These are phyloP conservation scores for Globisporangium takayamanum DNA, from an alignment of 352 stramenopile genomes.

Conservation along the genomic window DNA sequence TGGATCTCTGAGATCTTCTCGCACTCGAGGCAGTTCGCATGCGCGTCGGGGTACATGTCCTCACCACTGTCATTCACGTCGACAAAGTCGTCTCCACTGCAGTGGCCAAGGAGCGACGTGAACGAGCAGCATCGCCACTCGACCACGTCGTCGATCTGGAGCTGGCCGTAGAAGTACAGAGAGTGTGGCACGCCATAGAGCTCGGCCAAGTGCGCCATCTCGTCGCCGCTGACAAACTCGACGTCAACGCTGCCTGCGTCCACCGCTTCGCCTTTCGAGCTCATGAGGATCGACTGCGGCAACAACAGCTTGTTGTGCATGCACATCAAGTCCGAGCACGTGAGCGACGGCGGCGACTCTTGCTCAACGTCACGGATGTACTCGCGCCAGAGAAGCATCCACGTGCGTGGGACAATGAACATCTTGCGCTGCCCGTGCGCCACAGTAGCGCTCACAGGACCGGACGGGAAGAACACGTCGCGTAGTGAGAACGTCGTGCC, in stretches of 20 bases:
- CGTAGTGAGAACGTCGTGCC: slow-evolving; percentile 28
- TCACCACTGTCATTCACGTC: slow-evolving; percentile 20
- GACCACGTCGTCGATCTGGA: slow-evolving; percentile 20
- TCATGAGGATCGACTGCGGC: slow-evolving; percentile 32
- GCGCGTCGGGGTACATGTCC: slow-evolving; percentile 1
- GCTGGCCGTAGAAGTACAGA: slow-evolving; percentile 42
- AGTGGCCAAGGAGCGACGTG: slow-evolving; percentile 18
- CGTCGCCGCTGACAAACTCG: slow-evolving; percentile 51
- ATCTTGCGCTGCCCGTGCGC: slow-evolving; percentile 19
- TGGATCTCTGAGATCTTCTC: slow-evolving; percentile 31
- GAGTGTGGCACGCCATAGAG: slow-evolving; percentile 46
- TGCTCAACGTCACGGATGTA: slow-evolving; percentile 72
- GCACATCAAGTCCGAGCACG: slow-evolving; percentile 33
- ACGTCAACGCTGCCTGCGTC: slow-evolving; percentile 38
- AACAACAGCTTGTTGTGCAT: slow-evolving; percentile 50
- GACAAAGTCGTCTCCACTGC: background rate
- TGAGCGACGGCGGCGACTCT: slow-evolving; percentile 25
- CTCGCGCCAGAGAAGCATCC: slow-evolving; percentile 55
- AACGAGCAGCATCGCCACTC: slow-evolving; percentile 44
- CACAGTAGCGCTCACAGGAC: slow-evolving; percentile 18
- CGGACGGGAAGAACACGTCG: slow-evolving; percentile 40
- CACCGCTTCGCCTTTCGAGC: slow-evolving; percentile 35
- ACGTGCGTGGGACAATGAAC: slow-evolving; percentile 54
- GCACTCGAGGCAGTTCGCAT: slow-evolving; percentile 42
- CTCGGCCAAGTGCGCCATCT: slow-evolving; percentile 52